Percentiles rank a stretch among this genome's conserved stretches.
Conservation (phyloP, 345 rosid genomes). For the Brassica incana region DNA sequence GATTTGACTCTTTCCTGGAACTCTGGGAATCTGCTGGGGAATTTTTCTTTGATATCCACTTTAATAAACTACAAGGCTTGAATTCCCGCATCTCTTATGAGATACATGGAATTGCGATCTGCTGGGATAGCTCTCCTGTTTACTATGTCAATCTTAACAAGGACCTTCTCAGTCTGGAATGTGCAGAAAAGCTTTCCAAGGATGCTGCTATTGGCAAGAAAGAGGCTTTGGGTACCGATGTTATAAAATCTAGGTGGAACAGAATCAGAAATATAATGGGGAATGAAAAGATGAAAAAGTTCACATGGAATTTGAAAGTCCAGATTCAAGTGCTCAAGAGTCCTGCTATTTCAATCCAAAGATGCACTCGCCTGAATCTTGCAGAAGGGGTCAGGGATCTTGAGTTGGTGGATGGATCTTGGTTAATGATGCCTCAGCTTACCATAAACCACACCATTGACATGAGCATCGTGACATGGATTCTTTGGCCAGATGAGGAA, state of each 20-base stretch:
- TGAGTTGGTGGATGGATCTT: conserved; percentile 56
- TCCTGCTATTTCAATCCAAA: conserved; percentile 69
- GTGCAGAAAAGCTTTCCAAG: conserved; percentile 38
- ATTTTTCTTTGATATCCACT: conserved; percentile 87
- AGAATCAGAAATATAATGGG: conserved; percentile 72
- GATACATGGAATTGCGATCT: conserved; percentile 84
- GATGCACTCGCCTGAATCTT: conserved; percentile 49
- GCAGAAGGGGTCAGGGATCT: conserved; percentile 44
- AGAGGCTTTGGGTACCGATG: conserved; percentile 42
- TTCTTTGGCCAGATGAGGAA: conserved; percentile 99
- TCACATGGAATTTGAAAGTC: conserved; percentile 88
- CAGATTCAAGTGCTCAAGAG: conserved; percentile 81
- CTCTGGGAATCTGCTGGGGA: conserved; percentile 64
- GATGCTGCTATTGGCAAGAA: conserved; percentile 42
- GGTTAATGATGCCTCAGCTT: conserved; percentile 53
- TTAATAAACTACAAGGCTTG: conserved; percentile 52
- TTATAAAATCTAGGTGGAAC: conserved; percentile 66
- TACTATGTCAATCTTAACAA: conserved; percentile 79
- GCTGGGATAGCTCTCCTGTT: conserved; percentile 87
- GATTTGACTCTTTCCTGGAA: conserved; percentile 87
- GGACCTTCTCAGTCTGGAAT: conserved; percentile 57
- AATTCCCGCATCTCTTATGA: conserved; percentile 59
- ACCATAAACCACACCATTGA: conserved; percentile 62
- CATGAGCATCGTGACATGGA: conserved; percentile 76
- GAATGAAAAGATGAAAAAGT: conserved; percentile 58